Evolutionary conservation across 208 protist species (phyloP).

Genomic region (Crithidia mellificae): DNA sequence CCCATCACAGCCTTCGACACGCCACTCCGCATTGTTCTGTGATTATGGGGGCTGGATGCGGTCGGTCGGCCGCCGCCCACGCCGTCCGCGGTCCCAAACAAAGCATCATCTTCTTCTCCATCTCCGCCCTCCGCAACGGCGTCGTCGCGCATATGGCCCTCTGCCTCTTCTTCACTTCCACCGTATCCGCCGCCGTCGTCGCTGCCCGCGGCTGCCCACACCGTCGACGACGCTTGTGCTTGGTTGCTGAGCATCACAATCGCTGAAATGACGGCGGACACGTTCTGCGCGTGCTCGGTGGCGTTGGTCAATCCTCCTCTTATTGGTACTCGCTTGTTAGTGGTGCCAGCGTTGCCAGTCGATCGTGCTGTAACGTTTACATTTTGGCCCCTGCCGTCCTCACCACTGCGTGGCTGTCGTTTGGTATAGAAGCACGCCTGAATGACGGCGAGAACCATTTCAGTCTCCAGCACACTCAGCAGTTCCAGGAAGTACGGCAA

Average conservation of each 20-base stretch:
- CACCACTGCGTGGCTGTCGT: too few relatives aligned
- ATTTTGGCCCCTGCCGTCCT: too few relatives aligned
- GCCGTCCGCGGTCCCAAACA: too few relatives aligned
- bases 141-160: background rate
- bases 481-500: conserved; percentile 14
- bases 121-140: too few relatives aligned
- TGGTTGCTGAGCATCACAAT: conserved; percentile 14
- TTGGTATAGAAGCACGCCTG: too few relatives aligned
- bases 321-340: background rate
- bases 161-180: background rate
- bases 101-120: too few relatives aligned
- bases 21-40: background rate
- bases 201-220: conserved; percentile 9
- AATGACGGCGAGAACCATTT: conserved; percentile 5
- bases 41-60: background rate
- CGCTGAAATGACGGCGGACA: conserved; percentile 3
- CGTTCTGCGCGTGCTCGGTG: background rate
- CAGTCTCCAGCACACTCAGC: conserved; percentile 22
- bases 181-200: background rate
- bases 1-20: background rate
- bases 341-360: too few relatives aligned
- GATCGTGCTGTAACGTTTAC: too few relatives aligned
- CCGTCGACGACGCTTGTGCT: conserved; percentile 16
- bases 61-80: too few relatives aligned
- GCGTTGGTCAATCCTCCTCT: background rate